Evolutionary conservation across 129 eudicot species (phyloP), one percentile per base, ranked within the genome.

Genomic region (Saussurea involucrata): DNA sequence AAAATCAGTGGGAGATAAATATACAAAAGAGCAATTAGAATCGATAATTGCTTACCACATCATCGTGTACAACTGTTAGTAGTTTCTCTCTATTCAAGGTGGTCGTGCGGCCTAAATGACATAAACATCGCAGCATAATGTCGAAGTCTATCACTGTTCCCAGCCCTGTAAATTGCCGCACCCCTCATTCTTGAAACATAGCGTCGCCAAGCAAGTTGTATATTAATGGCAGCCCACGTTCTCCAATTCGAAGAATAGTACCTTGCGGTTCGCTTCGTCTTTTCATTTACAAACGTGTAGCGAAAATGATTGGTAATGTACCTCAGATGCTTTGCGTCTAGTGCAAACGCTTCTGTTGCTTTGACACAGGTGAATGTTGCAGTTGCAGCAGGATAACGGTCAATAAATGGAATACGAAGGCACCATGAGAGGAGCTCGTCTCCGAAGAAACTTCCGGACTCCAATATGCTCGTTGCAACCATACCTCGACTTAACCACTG

Each of bases 241-340:
- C 90, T 86, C 93, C 90, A 86, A 25, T 81, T 86, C 0, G 93
- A 84, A 21, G 93, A 89, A 66, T 89, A 78, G 67, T 89, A 89
- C 24, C 90, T 73, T 3, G 86, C 79, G 13, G 81, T 82, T 32
- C 80, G 28, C 79, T 81, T 89, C 32, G 84, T 80, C 33, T 34
- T 84, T 6, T 73, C 85, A 36, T 69, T 79, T 0, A 80, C 81
- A 71, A 89, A 86, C 0, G 80, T 66, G 84, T 82, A 86, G 17
- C 88, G 88, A 42, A 89, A 89, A 67, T 89, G 89, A 24, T 63
- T 74, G 5, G 86, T 79, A 21, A 89, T 89, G 79, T 81, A 86
- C 49, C 83, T 71, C 4, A 89, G 83, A 58, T 89, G 80, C 10
- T 86, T 57, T 20, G 87, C 85, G 49, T 89, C 87, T 25, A 89